These are phyloP conservation scores for Salisapilia sapeloensis DNA, from an alignment of 352 stramenopile genomes.

Conservation along the genomic window DNA sequence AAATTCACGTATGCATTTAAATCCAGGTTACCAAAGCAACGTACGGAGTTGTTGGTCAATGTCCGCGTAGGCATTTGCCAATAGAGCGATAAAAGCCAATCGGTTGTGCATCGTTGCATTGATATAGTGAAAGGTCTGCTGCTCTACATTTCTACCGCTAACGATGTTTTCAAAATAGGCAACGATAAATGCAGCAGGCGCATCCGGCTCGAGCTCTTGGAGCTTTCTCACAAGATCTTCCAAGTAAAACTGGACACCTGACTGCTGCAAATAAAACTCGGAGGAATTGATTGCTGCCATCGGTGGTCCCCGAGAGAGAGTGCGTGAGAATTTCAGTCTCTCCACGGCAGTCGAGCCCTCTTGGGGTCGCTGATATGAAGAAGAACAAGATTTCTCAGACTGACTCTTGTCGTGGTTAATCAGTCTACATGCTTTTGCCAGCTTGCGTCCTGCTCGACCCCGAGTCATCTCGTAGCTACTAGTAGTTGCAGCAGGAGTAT, in stretches of 20 bases:
- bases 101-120: slow-evolving; percentile 37
- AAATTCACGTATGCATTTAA: neutral
- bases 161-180: slow-evolving; percentile 19
- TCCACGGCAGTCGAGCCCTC: too few relatives aligned
- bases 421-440: too few relatives aligned
- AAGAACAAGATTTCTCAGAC: too few relatives aligned
- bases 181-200: slow-evolving; percentile 16
- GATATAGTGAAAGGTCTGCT: slow-evolving; percentile 25
- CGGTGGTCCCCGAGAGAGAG: too few relatives aligned
- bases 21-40: neutral
- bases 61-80: slow-evolving; percentile 17
- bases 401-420: too few relatives aligned
- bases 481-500: too few relatives aligned
- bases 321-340: too few relatives aligned
- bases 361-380: too few relatives aligned
- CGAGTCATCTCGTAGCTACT: too few relatives aligned
- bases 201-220: slow-evolving; percentile 22
- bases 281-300: too few relatives aligned
- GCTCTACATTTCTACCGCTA: slow-evolving; percentile 17
- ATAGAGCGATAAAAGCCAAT: slow-evolving; percentile 17
- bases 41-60: slow-evolving; percentile 21
- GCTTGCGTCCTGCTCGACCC: too few relatives aligned
- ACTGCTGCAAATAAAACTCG: slow-evolving; percentile 33
- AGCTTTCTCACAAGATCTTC: slow-evolving; percentile 34
- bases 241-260: slow-evolving; percentile 29